phyloP scores from a whole-genome alignment of 768 basidiomycete genomes.

The Trametes elegans region DNA sequence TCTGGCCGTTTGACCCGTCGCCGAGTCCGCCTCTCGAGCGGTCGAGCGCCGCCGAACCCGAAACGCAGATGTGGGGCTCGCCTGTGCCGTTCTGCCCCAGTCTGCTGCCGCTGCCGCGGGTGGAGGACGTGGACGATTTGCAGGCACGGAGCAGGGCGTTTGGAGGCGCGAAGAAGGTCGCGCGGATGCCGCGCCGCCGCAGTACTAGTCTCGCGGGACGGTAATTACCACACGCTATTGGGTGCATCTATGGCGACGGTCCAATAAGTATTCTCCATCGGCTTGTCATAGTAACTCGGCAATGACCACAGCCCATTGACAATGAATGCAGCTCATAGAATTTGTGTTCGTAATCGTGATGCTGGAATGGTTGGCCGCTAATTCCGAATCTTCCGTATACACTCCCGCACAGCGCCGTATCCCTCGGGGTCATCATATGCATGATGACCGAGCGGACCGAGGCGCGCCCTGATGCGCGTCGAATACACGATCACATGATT shows the following conservation, averaged over 20 bases:
- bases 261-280: too few species aligned
- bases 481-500: constrained; percentile 15
- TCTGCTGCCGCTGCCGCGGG: constrained; percentile 19
- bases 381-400: too few species aligned
- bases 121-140: constrained; percentile 6
- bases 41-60: not conserved
- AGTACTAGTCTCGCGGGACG: constrained; percentile 5
- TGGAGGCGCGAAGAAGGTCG: constrained; percentile 2
- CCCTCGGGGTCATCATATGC: too few species aligned
- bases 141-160: constrained; percentile 12
- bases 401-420: too few species aligned
- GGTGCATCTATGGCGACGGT: too few species aligned
- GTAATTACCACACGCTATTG: not conserved
- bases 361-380: too few species aligned
- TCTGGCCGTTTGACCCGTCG: constrained; percentile 1
- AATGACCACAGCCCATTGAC: too few species aligned
- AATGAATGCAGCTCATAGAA: too few species aligned
- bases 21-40: constrained; percentile 8
- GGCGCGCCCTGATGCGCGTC: not conserved
- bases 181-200: constrained; percentile 9
- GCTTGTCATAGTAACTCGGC: too few species aligned
- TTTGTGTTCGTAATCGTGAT: too few species aligned
- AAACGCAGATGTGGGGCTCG: constrained; percentile 22
- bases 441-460: constrained; percentile 4
- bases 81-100: constrained; percentile 22